Evolutionary conservation across 1,284 basidiomycete genomes (phyloP).

Genomic region (Austroboletus niveus): DNA sequence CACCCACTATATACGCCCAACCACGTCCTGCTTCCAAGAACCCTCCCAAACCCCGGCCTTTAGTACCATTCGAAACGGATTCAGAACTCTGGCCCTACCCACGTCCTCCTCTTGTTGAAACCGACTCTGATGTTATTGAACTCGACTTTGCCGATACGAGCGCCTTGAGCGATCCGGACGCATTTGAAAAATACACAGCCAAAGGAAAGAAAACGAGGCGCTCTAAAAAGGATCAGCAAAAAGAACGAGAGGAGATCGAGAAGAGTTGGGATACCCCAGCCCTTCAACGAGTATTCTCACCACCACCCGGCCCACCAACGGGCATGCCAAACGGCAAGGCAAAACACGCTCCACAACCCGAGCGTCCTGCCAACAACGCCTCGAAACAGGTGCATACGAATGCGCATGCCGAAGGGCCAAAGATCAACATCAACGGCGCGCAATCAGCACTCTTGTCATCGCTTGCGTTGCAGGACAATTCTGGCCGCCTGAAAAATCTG

Average conservation of each 20-base stretch:
- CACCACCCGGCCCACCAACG: conserved; percentile 9
- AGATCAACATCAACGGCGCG: conserved; percentile 22
- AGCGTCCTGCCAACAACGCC: not conserved
- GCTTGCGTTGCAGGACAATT: conserved; percentile 18
- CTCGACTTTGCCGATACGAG: conserved; percentile 70
- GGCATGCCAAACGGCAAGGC: conserved; percentile 24
- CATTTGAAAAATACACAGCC: conserved; percentile 37
- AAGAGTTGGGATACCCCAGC: conserved; percentile 55
- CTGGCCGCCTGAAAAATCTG: conserved; percentile 27
- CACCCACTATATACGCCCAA: conserved; percentile 20
- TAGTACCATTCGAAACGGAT: conserved; percentile 58
- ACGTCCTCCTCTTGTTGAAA: conserved; percentile 39
- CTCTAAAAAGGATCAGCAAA: conserved; percentile 36
- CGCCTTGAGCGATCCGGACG: conserved; percentile 59
- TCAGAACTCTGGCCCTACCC: conserved; percentile 68
- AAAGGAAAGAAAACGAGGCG: conserved; percentile 38
- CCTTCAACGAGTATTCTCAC: conserved; percentile 14
- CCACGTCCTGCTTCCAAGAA: conserved; percentile 9
- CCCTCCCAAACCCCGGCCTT: conserved; percentile 27
- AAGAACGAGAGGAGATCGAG: conserved; percentile 57
- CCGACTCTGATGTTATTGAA: conserved; percentile 58
- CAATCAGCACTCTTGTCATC: conserved; percentile 33
- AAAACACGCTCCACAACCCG: conserved; percentile 13
- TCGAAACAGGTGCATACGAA: conserved; percentile 9
- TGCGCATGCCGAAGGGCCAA: conserved; percentile 3